Evolutionary conservation across 768 basidiomycete genomes (phyloP).

Genomic region (Termitomyces sp.): DNA sequence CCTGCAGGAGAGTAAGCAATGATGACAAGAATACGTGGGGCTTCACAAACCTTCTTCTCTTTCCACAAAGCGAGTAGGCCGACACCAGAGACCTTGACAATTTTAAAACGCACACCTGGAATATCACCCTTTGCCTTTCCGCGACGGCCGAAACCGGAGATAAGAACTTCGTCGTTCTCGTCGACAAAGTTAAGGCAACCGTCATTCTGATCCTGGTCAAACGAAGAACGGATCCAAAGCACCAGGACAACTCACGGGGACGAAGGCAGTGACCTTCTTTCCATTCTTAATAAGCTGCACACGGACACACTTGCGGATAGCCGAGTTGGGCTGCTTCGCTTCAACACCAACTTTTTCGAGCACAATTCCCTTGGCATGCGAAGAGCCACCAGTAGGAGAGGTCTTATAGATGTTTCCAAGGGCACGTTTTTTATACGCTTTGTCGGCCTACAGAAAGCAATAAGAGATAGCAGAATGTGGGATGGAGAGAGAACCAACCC

Average conservation of each 20-base stretch:
- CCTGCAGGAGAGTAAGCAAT: constrained; percentile 30
- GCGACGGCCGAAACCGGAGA: constrained; percentile 99
- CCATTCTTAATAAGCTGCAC: constrained; percentile 99
- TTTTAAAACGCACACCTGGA: constrained; percentile 99
- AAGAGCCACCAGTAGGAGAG: constrained; percentile 97
- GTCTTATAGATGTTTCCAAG: constrained; percentile 99
- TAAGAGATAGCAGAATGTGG: not conserved
- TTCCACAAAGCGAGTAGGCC: constrained; percentile 98
- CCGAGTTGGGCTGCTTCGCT: constrained; percentile 99
- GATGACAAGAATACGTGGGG: not conserved
- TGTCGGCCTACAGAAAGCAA: constrained; percentile 69
- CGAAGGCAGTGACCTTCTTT: constrained; percentile 99
- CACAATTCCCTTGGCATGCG: constrained; percentile 99
- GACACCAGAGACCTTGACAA: constrained; percentile 99
- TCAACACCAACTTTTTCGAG: constrained; percentile 99
- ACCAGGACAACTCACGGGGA: constrained; percentile 61
- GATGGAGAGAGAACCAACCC: constrained; percentile 52
- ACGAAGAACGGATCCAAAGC: not conserved
- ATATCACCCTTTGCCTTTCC: constrained; percentile 99
- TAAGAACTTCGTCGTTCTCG: constrained; percentile 99
- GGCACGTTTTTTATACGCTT: constrained; percentile 98
- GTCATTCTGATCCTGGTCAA: constrained; percentile 58
- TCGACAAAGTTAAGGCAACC: constrained; percentile 98
- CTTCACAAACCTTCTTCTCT: constrained; percentile 85
- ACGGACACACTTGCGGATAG: constrained; percentile 99